phyloP scores from a whole-genome alignment of 345 rosid genomes.

The Corymbia maculata region DNA sequence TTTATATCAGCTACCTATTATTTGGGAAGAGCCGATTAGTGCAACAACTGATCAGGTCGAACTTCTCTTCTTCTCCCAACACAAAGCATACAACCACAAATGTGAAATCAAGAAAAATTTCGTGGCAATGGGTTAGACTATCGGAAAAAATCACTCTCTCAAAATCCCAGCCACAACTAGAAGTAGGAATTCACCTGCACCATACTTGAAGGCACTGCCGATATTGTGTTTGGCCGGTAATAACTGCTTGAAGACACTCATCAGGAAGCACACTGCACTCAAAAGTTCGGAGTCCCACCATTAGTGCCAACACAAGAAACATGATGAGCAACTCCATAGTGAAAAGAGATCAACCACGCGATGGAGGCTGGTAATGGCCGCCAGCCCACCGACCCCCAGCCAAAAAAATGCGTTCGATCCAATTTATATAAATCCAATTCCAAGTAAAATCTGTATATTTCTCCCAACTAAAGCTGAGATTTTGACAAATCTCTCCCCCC shows the following conservation, averaged over 20 bases:
- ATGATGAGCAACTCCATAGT: background rate
- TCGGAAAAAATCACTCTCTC: background rate
- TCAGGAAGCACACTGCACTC: background rate
- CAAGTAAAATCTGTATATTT: background rate
- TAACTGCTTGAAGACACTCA: slow-evolving; percentile 25
- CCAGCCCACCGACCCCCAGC: background rate
- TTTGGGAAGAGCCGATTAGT: background rate
- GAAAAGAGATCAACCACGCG: background rate
- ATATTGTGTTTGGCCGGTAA: slow-evolving; percentile 3
- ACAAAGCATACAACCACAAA: background rate
- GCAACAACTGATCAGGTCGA: background rate
- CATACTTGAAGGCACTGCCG: slow-evolving; percentile 1
- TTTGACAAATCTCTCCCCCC: background rate
- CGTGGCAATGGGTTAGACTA: background rate
- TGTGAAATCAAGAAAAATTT: background rate
- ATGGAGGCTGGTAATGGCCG: background rate
- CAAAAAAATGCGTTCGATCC: background rate
- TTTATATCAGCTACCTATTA: background rate
- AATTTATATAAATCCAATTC: background rate
- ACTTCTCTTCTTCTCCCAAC: background rate
- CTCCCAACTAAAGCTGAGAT: background rate
- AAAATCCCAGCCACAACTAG: background rate
- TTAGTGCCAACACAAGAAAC: background rate
- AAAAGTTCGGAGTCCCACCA: background rate
- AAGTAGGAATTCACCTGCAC: background rate